These are phyloP conservation scores for Parathielavia hyrcaniae DNA, from an alignment of 495 filamentous ascomycete species.

Conservation along the genomic window DNA sequence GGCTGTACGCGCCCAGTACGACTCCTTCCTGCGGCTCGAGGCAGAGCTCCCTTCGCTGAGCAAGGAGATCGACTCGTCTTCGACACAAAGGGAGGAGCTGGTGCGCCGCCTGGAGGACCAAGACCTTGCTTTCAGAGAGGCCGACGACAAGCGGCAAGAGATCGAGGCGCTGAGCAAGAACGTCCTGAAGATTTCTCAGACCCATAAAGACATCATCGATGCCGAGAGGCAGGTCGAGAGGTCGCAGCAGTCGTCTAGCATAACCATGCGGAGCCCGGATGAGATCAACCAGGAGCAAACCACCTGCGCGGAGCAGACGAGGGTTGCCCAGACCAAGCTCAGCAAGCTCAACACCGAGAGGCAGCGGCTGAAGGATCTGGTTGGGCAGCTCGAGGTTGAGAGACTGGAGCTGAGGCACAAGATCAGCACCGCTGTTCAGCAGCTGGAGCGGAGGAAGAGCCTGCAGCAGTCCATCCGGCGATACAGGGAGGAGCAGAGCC, in stretches of 20 bases:
- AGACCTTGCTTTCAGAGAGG: conserved; percentile 61
- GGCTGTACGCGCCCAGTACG: conserved; percentile 58
- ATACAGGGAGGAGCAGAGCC: conserved; percentile 56
- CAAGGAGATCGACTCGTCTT: conserved; percentile 52
- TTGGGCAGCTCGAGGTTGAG: conserved; percentile 65
- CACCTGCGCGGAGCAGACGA: conserved; percentile 58
- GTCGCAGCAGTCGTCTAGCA: conserved; percentile 62
- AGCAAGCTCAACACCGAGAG: conserved; percentile 59
- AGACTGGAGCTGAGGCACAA: conserved; percentile 61
- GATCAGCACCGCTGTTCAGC: conserved; percentile 59
- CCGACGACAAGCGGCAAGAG: conserved; percentile 60
- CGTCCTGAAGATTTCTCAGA: conserved; percentile 67
- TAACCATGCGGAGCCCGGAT: conserved; percentile 60
- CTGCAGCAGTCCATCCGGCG: conserved; percentile 64
- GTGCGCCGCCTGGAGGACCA: conserved; percentile 64
- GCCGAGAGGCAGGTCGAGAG: conserved; percentile 65
- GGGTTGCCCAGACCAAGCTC: conserved; percentile 55
- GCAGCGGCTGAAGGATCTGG: conserved; percentile 60
- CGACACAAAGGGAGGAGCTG: conserved; percentile 52
- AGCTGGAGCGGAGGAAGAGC: conserved; percentile 69
- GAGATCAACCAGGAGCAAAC: conserved; percentile 76
- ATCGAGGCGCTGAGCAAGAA: conserved; percentile 68
- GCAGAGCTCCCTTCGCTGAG: conserved; percentile 64
- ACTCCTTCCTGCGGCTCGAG: conserved; percentile 63
- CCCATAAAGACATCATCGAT: conserved; percentile 60